Evolutionary conservation across 2,329 filamentous ascomycete genomes (phyloP), one percentile per base, ranked within the genome.

Genomic region (Sporothrix inflata): DNA sequence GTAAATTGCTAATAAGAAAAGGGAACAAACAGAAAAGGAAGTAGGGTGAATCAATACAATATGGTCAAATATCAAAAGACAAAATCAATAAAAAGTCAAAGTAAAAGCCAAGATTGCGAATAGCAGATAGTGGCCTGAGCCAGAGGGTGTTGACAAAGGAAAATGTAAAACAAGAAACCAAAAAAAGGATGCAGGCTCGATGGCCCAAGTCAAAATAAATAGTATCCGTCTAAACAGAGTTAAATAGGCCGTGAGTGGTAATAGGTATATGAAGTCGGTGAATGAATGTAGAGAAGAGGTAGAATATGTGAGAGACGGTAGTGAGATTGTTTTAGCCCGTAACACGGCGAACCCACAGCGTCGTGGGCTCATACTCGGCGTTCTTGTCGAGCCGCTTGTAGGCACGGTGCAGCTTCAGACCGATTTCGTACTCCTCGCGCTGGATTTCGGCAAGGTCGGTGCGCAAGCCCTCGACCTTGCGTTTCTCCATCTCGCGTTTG

Each of bases 321-420:
- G 38, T 14, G 4, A 19, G 5, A 60, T n/a, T 19, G 9, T 19
- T 6, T 65, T 57, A 76, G 63, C 85, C 88, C 24, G 92, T 94
- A 74, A 94, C 90, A 75, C 93, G 86, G 77, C 91, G 87, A 67
- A 97, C 91, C 93, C 93, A 97, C 11, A 97, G 81, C 40, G 88
- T 88, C 0, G 90, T 91, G 12, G 88, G 88, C 77, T 92, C 90
- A 77, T 85, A 91, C 45, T 85, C 84, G 2, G 85, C 86, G 69
- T 91, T 87, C 75, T 90, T 87, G 77, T 94, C 92, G 76, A 90
- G 85, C 65, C 92, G 87, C 83, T 93, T 94, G 81, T 92, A 91
- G 11, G 91, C 90, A 27, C 91, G 84, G 79, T 93, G 89, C 71
- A 96, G 83, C 80, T 90, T 91, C 77, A 96, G 82, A 0, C 93